Conservation (phyloP, 1,139 yeast genomes). For the Taphrina betulina region DNA sequence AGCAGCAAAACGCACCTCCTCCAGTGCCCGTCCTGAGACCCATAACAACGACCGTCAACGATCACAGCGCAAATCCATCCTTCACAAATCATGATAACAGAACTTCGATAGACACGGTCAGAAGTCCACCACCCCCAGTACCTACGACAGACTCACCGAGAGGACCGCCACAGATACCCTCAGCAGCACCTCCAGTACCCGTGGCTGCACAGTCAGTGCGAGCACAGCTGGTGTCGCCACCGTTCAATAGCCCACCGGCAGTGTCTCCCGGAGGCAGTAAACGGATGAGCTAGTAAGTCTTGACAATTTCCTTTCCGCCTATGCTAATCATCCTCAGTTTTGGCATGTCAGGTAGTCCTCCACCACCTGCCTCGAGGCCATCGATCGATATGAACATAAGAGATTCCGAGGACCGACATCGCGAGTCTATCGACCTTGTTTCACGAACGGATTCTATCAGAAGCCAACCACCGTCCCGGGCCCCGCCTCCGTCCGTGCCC, state of each 20-base stretch:
- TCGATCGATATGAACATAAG: slow-evolving; percentile 1
- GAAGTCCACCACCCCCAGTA: slow-evolving; percentile 23
- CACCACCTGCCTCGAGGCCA: neutral
- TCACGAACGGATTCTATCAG: slow-evolving; percentile 14
- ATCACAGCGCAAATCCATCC: too few relatives aligned
- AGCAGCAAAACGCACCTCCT: too few relatives aligned
- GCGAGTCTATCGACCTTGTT: slow-evolving; percentile 3
- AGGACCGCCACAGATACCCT: too few relatives aligned
- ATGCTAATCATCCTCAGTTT: neutral
- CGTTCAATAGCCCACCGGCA: neutral
- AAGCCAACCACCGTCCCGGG: slow-evolving; percentile 9
- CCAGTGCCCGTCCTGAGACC: slow-evolving; percentile 3
- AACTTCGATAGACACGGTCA: neutral
- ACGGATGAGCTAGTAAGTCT: slow-evolving; percentile 14
- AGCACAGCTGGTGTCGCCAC: neutral
- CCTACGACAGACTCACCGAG: too few relatives aligned
- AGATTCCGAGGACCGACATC: neutral
- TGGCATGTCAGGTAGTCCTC: neutral
- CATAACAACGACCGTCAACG: neutral
- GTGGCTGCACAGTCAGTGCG: slow-evolving; percentile 1
- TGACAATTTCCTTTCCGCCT: too few relatives aligned
- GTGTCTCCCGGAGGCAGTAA: slow-evolving; percentile 5
- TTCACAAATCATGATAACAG: too few relatives aligned
- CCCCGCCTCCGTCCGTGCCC: slow-evolving; percentile 40
- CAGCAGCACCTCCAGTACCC: slow-evolving; percentile 24